Evolutionary conservation across 1,284 basidiomycete species (phyloP), one percentile per base, ranked within the genome.

Genomic region (Marasmius oreades): DNA sequence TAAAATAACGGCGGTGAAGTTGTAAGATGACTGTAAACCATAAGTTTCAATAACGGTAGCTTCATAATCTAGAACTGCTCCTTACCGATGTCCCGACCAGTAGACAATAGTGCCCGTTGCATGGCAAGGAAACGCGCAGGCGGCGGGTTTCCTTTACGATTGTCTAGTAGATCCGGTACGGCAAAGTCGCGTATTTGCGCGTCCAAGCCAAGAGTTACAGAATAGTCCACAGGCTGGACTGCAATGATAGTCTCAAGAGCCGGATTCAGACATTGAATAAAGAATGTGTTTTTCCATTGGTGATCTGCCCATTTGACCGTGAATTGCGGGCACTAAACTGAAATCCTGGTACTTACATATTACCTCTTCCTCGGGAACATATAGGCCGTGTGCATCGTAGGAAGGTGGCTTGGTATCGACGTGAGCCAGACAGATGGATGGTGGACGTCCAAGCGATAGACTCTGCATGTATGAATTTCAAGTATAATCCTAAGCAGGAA

Each of bases 391-490:
- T 16, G 77, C 75, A 11, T 77, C 74, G 62, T 83, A 82, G 22
- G 83, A 78, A 53, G 89, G 82, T 37, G 81, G 81, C 63, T 82
- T 83, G 51, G 77, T 75, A 64, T 90, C 86, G 59, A 90, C 85
- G 63, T 89, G 86, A 6, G 81, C 72, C 55, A 86, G 73, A 48
- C 77, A 80, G 55, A 89, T 82, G 10, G 86, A 90, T 2, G 86
- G 86, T 1, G 85, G 88, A n/a, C 87, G 79, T 28, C 86, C 88
- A 57, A 88, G 85, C n/a, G 86, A 90, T 51, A 90, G 73, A 60
- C 83, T 86, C 88, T 88, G 58, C 56, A 39, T 39, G 20, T 36
- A 53, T 26, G 26, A 33, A 48, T 42, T 18, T 28, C 43, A 47
- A 37, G 43, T 45, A 45, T 57, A 12, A 46, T 37, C 45, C 23